Evolutionary conservation across 2,329 filamentous ascomycete genomes (phyloP), one percentile per base, ranked within the genome.

Genomic region (Aulographum hederae): DNA sequence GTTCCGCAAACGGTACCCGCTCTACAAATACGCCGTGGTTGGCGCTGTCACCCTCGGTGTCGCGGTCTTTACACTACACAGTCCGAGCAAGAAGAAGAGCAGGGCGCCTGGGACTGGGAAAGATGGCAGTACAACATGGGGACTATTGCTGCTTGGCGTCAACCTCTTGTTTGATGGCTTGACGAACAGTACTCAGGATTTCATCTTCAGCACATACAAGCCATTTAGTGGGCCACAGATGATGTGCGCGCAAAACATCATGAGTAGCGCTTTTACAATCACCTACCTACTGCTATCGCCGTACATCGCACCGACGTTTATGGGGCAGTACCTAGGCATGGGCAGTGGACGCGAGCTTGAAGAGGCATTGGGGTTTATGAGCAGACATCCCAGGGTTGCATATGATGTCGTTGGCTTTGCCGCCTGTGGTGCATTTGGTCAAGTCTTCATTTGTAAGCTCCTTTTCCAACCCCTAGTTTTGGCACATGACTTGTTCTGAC

Each of bases 201-300:
- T 93, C 54, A 82, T 98, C 52, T 94, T 95, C 52, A 54, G 59
- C 17, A 49, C 55, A 2, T 92, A 84, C 56, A 72, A 71, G 40
- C 73, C 76, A 11, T 94, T 89, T 51, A 71, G 73, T 3, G 89
- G 89, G 6, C 84, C 86, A 37, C 89, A 98, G 66, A 98, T 98
- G 89, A 98, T 98, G 89, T 91, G 85, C 51, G 85, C 86, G 25
- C 82, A 94, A 56, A 98, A 95, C 51, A 61, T 93, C 34, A 78
- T 95, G 54, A 77, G 71, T 43, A 86, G 84, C 3, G 48, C 73
- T 29, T 62, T 95, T 34, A 95, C 85, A 3, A 63, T 69, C 14
- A 48, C 58, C 0, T 95, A 92, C 46, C 69, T 98, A 28, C 40
- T 86, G 13, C 47, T 84, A 14, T 78, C 74, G 44, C 89, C 89